Evolutionary conservation across 441 rosid genomes (phyloP), one percentile per base, ranked within the genome.

Genomic region (Euphorbia celastroides): DNA sequence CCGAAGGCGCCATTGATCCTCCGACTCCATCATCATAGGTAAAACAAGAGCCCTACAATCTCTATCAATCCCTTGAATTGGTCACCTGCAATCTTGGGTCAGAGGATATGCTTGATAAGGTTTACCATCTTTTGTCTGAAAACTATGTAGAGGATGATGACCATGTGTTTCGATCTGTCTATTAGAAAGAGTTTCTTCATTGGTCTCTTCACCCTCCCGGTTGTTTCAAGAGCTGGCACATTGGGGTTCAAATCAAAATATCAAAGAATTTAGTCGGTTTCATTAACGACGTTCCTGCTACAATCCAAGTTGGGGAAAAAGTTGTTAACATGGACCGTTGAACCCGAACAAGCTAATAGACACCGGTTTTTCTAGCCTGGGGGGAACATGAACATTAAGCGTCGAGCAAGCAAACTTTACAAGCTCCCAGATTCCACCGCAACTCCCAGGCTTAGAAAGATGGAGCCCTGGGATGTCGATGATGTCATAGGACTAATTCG

Each of bases 171-270:
- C 84, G 99, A 78, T 93, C 91, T 70, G 89, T 88, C 64, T 93
- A 91, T 71, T 93, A 96, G 17, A 91, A 88, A 88, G 97, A 89
- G 86, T 93, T 93, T 72, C 92, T 93, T 0, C 69, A 87, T 64
- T 93, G 98, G 98, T 97, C 98, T 0, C 32, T 93, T 57, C 92
- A 79, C 9, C 97, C 98, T 5, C 98, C 98, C 0, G 92, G 97
- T 23, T 90, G 79, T 70, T 89, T 74, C 62, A 70, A 50, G 68
- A 89, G 81, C 82, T 93, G 98, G 98, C 98, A 90, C 78, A 85
- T 90, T 64, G 98, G 97, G 12, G 96, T 93, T 14, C 90, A 93
- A 41, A 97, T 82, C 19, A 90, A 87, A 71, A 65, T 86, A 63
- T 89, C 96, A 0, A 87, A 85, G 84, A 90, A 83, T 51, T 90